Evolutionary conservation across 768 basidiomycete genomes (phyloP).

Genomic region (Russula griseocarnosa): DNA sequence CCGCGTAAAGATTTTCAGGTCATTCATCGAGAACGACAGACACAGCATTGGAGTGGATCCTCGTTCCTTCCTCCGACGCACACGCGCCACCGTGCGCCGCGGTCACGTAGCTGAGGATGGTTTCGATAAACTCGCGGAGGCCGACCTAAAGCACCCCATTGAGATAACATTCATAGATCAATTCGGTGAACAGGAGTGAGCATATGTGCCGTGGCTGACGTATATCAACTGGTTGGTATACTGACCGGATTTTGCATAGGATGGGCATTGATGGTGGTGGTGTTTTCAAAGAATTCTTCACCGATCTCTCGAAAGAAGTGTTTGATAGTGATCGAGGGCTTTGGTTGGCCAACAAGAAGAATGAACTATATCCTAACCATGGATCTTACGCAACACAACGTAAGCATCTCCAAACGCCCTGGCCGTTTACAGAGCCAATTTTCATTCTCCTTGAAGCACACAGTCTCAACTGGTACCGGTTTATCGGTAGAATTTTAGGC

Average conservation of each 20-base stretch:
- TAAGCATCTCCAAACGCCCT: conserved; percentile 37
- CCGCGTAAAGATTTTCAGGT: conserved; percentile 85
- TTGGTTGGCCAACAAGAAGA: conserved; percentile 87
- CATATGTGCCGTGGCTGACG: conserved; percentile 12
- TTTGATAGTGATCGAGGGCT: conserved; percentile 93
- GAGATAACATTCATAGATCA: conserved; percentile 92
- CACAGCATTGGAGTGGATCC: conserved; percentile 26
- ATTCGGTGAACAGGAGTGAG: conserved; percentile 80
- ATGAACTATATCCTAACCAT: conserved; percentile 94
- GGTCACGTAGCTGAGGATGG: conserved; percentile 84
- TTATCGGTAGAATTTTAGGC: conserved; percentile 89
- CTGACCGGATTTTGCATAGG: conserved; percentile 38
- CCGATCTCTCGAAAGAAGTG: conserved; percentile 86
- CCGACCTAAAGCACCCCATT: conserved; percentile 75
- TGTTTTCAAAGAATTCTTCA: conserved; percentile 97
- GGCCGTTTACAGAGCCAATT: neutral
- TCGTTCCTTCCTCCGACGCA: conserved; percentile 22
- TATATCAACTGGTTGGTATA: neutral
- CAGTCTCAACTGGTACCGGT: conserved; percentile 87
- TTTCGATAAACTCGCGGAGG: conserved; percentile 75
- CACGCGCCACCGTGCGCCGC: conserved; percentile 58
- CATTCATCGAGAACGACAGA: conserved; percentile 71
- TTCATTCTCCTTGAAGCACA: conserved; percentile 47
- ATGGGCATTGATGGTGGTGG: conserved; percentile 96
- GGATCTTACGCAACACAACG: conserved; percentile 87